Conservation (phyloP, 2,329 filamentous ascomycete species). For the Neonectria neomacrospora region DNA sequence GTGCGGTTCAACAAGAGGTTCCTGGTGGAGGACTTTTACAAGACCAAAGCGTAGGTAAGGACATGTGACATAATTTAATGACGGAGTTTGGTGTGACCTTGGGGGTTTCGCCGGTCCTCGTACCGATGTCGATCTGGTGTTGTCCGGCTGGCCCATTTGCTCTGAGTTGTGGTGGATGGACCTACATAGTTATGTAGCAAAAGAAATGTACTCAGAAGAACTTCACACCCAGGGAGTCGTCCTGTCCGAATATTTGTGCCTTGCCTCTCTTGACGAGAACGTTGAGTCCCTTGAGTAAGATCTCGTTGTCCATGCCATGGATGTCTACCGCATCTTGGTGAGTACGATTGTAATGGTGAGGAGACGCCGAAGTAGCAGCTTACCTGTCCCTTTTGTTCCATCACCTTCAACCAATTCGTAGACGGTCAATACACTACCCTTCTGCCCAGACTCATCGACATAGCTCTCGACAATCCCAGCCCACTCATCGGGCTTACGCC, state of each 20-base stretch:
- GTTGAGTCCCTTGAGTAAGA: constrained; percentile 82
- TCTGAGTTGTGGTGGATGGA: constrained; percentile 23
- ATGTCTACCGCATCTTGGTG: constrained; percentile 70
- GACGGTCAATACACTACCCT: constrained; percentile 87
- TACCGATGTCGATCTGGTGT: constrained; percentile 21
- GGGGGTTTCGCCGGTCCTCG: constrained; percentile 22
- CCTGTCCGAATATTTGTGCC: constrained; percentile 91
- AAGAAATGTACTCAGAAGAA: constrained; percentile 76
- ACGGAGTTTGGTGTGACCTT: constrained; percentile 37
- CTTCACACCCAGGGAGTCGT: constrained; percentile 92
- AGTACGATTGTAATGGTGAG: constrained; percentile 13
- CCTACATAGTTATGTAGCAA: constrained; percentile 36
- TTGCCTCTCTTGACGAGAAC: constrained; percentile 89
- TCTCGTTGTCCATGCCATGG: constrained; percentile 85
- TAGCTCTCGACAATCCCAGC: constrained; percentile 80
- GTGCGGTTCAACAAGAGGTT: constrained; percentile 75
- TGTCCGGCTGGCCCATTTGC: constrained; percentile 9
- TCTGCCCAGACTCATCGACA: constrained; percentile 90
- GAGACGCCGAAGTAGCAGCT: constrained; percentile 39
- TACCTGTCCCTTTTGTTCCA: constrained; percentile 74
- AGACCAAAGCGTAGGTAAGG: constrained; percentile 32
- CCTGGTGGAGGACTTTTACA: constrained; percentile 59
- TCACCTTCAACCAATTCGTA: constrained; percentile 95
- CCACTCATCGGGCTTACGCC: constrained; percentile 92
- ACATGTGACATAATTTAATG: constrained; percentile 26